phyloP scores from a whole-genome alignment of 208 protist genomes.

The Acanthamoeba healyi region DNA sequence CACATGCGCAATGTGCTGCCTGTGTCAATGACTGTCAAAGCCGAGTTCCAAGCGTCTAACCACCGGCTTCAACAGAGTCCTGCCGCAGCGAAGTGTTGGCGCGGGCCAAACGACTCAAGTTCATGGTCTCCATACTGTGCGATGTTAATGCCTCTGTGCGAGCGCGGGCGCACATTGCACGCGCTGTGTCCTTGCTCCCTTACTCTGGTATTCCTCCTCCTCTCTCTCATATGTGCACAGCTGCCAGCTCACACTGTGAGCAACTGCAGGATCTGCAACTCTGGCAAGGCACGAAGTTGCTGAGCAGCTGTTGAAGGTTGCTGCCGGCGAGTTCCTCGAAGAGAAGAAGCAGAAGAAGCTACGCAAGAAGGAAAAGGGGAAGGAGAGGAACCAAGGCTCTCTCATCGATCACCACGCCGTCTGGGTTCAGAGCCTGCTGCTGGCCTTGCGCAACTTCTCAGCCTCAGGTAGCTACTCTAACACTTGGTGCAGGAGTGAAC shows the following conservation, averaged over 20 bases:
- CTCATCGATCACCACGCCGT: not conserved
- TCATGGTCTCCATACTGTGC: not conserved
- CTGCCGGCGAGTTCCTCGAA: not conserved
- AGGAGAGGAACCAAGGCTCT: not conserved
- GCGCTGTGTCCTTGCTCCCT: not conserved
- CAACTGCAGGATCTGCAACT: not conserved
- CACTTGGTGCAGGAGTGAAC: too few relatives aligned
- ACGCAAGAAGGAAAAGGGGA: not conserved
- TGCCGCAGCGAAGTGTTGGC: conserved; percentile 23
- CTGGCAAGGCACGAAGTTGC: not conserved
- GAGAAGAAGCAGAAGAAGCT: conserved; percentile 34
- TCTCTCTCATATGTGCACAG: not conserved
- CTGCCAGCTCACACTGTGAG: not conserved
- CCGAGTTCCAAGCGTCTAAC: not conserved
- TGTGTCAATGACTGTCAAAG: not conserved
- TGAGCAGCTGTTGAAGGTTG: not conserved
- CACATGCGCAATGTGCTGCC: not conserved
- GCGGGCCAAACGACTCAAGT: not conserved
- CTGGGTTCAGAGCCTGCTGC: not conserved
- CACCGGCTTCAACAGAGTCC: not conserved
- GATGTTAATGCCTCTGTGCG: not conserved
- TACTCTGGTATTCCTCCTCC: not conserved
- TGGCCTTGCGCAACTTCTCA: conserved; percentile 44
- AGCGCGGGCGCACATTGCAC: not conserved
- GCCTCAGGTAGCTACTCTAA: conserved; percentile 46